A percentile compares a stretch with the other conserved stretches of the same genome.
phyloP scores from a whole-genome alignment of 192 early-diverging fungal species.

The Coemansia sp. region DNA sequence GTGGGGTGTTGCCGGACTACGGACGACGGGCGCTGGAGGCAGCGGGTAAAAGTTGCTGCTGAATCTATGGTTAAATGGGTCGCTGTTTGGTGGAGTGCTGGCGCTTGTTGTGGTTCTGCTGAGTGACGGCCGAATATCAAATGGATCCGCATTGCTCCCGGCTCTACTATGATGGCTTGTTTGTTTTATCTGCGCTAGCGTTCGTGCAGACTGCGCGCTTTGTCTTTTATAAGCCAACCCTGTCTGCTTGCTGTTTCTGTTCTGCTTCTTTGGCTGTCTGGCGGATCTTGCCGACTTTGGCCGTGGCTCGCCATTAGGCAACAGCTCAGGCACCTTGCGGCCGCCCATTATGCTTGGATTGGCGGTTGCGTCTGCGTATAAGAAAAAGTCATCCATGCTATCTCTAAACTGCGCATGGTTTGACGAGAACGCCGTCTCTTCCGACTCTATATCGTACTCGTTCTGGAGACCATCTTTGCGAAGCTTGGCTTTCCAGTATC shows the following conservation, averaged over 20 bases:
- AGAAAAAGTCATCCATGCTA: slow-evolving; percentile 19
- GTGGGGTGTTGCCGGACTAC: not conserved
- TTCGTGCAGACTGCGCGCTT: slow-evolving; percentile 7
- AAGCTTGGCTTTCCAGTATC: slow-evolving; percentile 32
- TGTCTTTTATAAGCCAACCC: not conserved
- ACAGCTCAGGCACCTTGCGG: slow-evolving; percentile 3
- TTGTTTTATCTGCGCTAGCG: not conserved
- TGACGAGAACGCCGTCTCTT: not conserved
- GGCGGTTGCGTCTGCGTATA: not conserved
- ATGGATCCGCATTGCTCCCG: slow-evolving; percentile 19
- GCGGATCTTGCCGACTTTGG: slow-evolving; percentile 19
- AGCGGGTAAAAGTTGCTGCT: not conserved
- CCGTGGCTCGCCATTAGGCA: slow-evolving; percentile 34
- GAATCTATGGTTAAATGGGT: slow-evolving; percentile 12
- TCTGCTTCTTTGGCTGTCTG: slow-evolving; percentile 1
- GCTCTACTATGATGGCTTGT: not conserved
- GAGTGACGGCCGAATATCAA: slow-evolving; percentile 35
- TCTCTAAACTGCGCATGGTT: slow-evolving; percentile 8
- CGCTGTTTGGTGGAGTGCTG: not conserved
- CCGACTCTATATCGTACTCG: slow-evolving; percentile 34
- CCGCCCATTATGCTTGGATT: not conserved
- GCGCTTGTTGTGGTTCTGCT: not conserved
- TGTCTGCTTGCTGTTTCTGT: not conserved
- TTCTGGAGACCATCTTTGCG: slow-evolving; percentile 41
- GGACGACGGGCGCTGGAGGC: not conserved